These are phyloP conservation scores for Podospora conica DNA, from an alignment of 495 filamentous ascomycete species.

Conservation along the genomic window DNA sequence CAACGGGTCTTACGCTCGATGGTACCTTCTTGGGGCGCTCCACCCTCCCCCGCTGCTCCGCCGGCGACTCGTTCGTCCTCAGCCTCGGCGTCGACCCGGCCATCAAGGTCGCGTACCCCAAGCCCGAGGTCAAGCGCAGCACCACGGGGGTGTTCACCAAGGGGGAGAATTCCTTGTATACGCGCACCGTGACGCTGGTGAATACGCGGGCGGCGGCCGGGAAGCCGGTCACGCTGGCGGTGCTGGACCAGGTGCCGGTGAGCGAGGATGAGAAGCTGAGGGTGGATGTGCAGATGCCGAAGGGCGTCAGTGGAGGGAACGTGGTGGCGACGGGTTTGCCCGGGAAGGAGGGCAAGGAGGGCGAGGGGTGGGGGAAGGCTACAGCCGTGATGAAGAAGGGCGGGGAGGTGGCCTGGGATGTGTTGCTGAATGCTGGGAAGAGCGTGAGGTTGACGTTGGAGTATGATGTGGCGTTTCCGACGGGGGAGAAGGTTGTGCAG, in stretches of 20 bases:
- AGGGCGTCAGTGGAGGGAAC: slow-evolving; percentile 45
- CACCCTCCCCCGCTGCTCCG: slow-evolving; percentile 49
- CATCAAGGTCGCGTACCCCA: slow-evolving; percentile 55
- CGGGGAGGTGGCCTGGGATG: slow-evolving; percentile 57
- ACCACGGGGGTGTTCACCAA: slow-evolving; percentile 49
- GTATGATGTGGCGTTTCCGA: slow-evolving; percentile 56
- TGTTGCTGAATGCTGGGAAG: slow-evolving; percentile 50
- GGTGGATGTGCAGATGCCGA: slow-evolving; percentile 48
- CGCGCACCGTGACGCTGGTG: slow-evolving; percentile 49
- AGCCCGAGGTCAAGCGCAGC: slow-evolving; percentile 51
- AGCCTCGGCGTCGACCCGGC: slow-evolving; percentile 60
- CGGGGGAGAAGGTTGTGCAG: slow-evolving; percentile 41
- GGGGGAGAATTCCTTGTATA: slow-evolving; percentile 54
- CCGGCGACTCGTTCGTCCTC: slow-evolving; percentile 55
- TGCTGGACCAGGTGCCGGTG: slow-evolving; percentile 63
- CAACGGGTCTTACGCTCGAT: slow-evolving; percentile 60
- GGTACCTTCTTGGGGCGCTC: slow-evolving; percentile 61
- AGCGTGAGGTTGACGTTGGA: slow-evolving; percentile 54
- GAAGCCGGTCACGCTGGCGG: slow-evolving; percentile 46
- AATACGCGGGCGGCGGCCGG: slow-evolving; percentile 48
- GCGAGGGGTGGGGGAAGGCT: slow-evolving; percentile 44
- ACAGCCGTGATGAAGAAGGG: slow-evolving; percentile 47
- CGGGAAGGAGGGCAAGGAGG: slow-evolving; percentile 23
- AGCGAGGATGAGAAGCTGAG: slow-evolving; percentile 57
- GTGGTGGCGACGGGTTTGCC: slow-evolving; percentile 31